Conservation (phyloP, 2,329 filamentous ascomycete genomes). For the Exophiala phaeomuriformis region DNA sequence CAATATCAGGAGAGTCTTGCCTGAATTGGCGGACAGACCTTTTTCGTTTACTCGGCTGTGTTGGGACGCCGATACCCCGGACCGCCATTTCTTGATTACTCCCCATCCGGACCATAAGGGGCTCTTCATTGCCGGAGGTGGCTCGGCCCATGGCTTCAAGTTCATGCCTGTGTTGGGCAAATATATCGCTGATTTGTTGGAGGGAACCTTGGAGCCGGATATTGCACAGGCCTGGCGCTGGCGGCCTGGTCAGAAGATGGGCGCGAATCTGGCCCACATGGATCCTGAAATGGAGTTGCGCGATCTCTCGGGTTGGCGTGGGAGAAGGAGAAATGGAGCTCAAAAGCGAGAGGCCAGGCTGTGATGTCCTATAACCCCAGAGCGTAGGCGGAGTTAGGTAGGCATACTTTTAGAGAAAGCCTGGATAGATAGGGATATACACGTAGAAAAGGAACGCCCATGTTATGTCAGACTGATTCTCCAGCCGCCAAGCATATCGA, state of each 20-base stretch:
- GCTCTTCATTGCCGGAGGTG: constrained; percentile 46
- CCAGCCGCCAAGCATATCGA: constrained; percentile 27
- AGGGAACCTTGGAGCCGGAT: constrained; percentile 37
- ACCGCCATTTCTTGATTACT: constrained; percentile 48
- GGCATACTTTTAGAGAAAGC: no score
- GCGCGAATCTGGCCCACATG: constrained; percentile 27
- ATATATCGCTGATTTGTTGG: constrained; percentile 44
- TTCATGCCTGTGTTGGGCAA: constrained; percentile 46
- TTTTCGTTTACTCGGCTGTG: constrained; percentile 49
- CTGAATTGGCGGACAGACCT: constrained; percentile 43
- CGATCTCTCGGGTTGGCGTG: constrained; percentile 26
- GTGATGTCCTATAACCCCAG: background rate
- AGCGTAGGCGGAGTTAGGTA: no score
- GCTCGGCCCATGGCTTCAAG: constrained; percentile 48
- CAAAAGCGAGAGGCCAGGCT: background rate
- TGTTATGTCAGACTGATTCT: constrained; percentile 27
- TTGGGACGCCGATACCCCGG: constrained; percentile 51
- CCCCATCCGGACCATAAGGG: constrained; percentile 39
- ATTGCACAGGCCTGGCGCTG: constrained; percentile 4
- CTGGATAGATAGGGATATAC: no score
- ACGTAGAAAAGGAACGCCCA: background rate
- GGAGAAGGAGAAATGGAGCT: constrained; percentile 16
- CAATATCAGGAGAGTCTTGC: constrained; percentile 46
- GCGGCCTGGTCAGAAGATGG: constrained; percentile 11
- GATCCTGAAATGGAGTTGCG: constrained; percentile 26